Percentiles rank a stretch among this genome's conserved stretches.
Evolutionary conservation across 2,329 filamentous ascomycete species (phyloP).

Genomic region (Ascochyta viciae-villosae): DNA sequence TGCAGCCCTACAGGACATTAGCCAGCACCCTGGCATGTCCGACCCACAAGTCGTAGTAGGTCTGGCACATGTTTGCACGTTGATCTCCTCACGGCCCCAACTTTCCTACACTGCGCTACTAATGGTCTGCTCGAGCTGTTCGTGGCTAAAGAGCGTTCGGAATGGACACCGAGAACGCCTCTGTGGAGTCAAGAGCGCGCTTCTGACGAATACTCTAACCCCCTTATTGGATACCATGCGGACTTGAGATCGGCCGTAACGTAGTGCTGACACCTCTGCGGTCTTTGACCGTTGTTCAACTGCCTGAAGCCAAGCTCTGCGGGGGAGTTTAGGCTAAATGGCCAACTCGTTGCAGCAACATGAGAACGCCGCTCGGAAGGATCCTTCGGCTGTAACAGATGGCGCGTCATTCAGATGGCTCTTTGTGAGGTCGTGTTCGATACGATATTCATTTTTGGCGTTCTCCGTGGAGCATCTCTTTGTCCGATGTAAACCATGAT

Average conservation of each 20-base stretch:
- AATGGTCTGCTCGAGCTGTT: not conserved
- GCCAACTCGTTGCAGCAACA: not conserved
- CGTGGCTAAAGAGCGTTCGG: slow-evolving; percentile 5
- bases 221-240: slow-evolving; percentile 1
- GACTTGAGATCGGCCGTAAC: not conserved
- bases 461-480: not conserved
- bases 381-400: not conserved
- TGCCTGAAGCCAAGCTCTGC: slow-evolving; percentile 17
- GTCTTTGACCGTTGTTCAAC: slow-evolving; percentile 5
- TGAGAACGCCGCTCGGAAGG: not conserved
- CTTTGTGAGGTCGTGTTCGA: not conserved
- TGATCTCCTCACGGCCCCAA: not conserved
- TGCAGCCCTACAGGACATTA: slow-evolving; percentile 21
- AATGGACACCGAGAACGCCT: slow-evolving; percentile 1
- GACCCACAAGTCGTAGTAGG: slow-evolving; percentile 9
- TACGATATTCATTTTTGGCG: not conserved
- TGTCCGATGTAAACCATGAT: not conserved
- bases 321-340: slow-evolving; percentile 14
- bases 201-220: not conserved
- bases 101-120: not conserved
- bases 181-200: not conserved
- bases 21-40: slow-evolving; percentile 25
- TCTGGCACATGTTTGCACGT: slow-evolving; percentile 9
- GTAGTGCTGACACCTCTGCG: slow-evolving; percentile 2
- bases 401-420: not conserved